Percentiles rank a stretch among this genome's conserved stretches.
Conservation (phyloP, 2,329 filamentous ascomycete species). For the Hymenoscyphus scutula region DNA sequence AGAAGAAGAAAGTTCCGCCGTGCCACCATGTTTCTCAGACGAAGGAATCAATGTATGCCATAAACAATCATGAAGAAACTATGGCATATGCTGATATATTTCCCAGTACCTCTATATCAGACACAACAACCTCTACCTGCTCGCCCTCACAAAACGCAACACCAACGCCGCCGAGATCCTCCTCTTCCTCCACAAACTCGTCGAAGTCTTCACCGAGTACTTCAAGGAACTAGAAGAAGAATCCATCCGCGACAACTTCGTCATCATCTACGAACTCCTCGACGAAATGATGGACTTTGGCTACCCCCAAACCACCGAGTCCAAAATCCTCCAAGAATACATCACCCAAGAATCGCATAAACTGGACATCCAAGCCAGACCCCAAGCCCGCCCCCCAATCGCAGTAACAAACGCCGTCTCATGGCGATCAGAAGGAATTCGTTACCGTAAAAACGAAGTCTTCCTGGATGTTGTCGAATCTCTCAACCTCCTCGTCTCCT, state of each 20-base stretch:
- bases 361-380: constrained; percentile 91
- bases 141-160: constrained; percentile 96
- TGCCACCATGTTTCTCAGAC: constrained; percentile 95
- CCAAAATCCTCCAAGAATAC: constrained; percentile 98
- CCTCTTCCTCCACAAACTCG: constrained; percentile 95
- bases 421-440: constrained; percentile 96
- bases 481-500: constrained; percentile 89
- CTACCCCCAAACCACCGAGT: constrained; percentile 96
- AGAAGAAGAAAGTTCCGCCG: constrained; percentile 97
- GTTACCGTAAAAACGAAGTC: constrained; percentile 99
- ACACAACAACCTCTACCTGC: constrained; percentile 98
- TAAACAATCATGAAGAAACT: no score
- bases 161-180: constrained; percentile 98
- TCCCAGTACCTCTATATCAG: constrained; percentile 93
- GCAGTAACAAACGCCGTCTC: constrained; percentile 98
- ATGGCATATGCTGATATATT: constrained; percentile 8
- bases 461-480: constrained; percentile 97
- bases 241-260: constrained; percentile 98
- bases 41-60: constrained; percentile 89
- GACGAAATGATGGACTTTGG: constrained; percentile 99
- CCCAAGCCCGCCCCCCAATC: constrained; percentile 92
- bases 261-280: constrained; percentile 96
- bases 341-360: constrained; percentile 99
- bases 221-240: constrained; percentile 99
- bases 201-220: constrained; percentile 99